Percentiles rank a stretch among this genome's conserved stretches.
phyloP scores from a whole-genome alignment of 352 stramenopile genomes.

The Globisporangium cystogenes region DNA sequence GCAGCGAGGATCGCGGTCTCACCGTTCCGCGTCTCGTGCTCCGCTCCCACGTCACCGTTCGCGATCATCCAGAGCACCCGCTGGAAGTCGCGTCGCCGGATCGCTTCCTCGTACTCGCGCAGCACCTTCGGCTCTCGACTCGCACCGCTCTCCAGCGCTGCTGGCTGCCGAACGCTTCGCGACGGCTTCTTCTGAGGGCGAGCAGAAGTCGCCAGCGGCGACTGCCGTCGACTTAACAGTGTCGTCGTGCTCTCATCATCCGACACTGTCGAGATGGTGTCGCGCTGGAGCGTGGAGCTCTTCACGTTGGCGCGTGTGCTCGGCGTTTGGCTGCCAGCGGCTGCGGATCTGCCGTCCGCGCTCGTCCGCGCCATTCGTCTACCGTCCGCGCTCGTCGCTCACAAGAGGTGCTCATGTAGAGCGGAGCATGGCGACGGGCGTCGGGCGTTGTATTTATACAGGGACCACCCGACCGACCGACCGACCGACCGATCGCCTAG shows the following conservation, averaged over 20 bases:
- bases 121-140: not conserved
- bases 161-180: not conserved
- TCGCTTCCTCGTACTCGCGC: slow-evolving; percentile 38
- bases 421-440: not conserved
- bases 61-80: slow-evolving; percentile 67
- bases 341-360: not conserved
- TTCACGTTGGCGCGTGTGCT: not conserved
- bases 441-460: not conserved
- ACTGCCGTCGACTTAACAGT: not conserved
- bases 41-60: slow-evolving; percentile 36
- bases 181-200: not conserved
- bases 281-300: too few species aligned
- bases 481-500: not conserved
- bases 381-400: not conserved
- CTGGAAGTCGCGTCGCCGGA: slow-evolving; percentile 52
- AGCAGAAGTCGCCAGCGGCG: not conserved
- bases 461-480: not conserved
- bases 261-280: too few species aligned
- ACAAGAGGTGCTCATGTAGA: not conserved
- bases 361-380: not conserved
- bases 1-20: slow-evolving; percentile 61
- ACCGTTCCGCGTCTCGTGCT: slow-evolving; percentile 45
- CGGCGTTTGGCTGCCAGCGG: not conserved
- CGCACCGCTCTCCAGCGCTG: not conserved
- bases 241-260: not conserved